Base-by-base conservation (phyloP, 2,329 filamentous ascomycete genomes). In the Aspergillus ochraceus region DNA sequence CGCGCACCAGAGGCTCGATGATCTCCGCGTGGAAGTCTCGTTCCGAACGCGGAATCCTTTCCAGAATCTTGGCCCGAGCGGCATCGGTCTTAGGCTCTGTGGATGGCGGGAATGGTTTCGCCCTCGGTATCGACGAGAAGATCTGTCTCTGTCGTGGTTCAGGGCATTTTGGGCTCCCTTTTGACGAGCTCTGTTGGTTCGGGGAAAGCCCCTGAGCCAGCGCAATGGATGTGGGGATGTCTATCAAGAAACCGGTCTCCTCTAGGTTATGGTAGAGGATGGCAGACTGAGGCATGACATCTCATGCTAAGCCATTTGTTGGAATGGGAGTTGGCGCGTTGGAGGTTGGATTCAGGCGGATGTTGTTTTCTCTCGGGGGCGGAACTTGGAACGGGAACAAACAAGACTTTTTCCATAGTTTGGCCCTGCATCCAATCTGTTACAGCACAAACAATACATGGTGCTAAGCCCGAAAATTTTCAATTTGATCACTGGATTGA, bases 191-290 rank as follows among this genome's bases (percentile, higher is more conserved):
- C 20, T 52, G 57, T 46, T 63, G 52, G 20, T 29, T 26, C 26
- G 22, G 22, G 2, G 61, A 60, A 49, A 71, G 70, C 20, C 73
- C 74, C 71, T 88, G 86, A 6, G 83, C 84, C 6, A 76, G 66
- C 19, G 79, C 76, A 57, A 88, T 86, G 1, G 86, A 88, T 5
- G 69, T 70, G 2, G 86, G 86, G 10, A 87, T 82, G 66, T 88
- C 86, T 30, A 88, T 66, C 20, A 88, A 71, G 17, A 80, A 80
- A 32, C 83, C 67, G 5, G 79, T 80, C 8, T 71, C 60, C 4
- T 75, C 67, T 1, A 66, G 54, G 60, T 82, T 84, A 60, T 82
- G 78, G 69, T 83, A 86, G 49, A 88, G 74, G 45, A 87, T 80
- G 14, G 75, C 64, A 19, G 71, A 67, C 12, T 57, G 36, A 42